Evolutionary conservation across 140 eudicot species (phyloP), one percentile per base, ranked within the genome.

Genomic region (Bidens hawaiensis): DNA sequence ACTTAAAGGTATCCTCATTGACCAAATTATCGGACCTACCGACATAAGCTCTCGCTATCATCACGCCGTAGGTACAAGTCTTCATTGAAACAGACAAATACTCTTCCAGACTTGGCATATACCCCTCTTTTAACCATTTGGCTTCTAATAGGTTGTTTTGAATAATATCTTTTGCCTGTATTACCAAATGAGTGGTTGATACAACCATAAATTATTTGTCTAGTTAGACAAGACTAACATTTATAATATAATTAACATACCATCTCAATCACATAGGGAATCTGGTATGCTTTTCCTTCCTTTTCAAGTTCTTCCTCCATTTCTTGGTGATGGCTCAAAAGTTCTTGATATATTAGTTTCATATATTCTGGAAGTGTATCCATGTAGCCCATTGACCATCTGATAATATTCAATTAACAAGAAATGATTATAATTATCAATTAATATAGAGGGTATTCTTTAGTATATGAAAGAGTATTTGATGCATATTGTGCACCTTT

Each of bases 51-150:
- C 42, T 33, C 6, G 72, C 57, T 6, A 16, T 31, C 0, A 75
- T 28, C 45, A 60, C 4, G 6, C 76, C 12, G 15, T 1, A 15
- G 43, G n/a, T 10, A 36, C 43, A 1, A 36, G 81, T 49, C 12
- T 60, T 40, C 1, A 64, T 2, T 10, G 79, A 68, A 26, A 55
- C 60, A 30, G 64, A 30, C 79, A 79, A 55, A 36, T 74, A 71
- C 61, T 83, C 89, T 2, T 83, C 78, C 5, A 60, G 5, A 0
- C 63, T 78, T 54, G 83, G 81, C 4, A 55, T 17, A 26, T 77
- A 54, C 3, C 26, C 27, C 1, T 60, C 41, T 12, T 69, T 27
- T n/a, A 30, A 15, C 88, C 88, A 82, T 73, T 72, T 69, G 5
- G 61, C 76, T 68, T 69, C 64, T 17, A 3, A 6, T 17, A 58